Evolutionary conservation across 1,284 basidiomycete species (phyloP), one percentile per base, ranked within the genome.

Genomic region (Ustilago xerochloae): DNA sequence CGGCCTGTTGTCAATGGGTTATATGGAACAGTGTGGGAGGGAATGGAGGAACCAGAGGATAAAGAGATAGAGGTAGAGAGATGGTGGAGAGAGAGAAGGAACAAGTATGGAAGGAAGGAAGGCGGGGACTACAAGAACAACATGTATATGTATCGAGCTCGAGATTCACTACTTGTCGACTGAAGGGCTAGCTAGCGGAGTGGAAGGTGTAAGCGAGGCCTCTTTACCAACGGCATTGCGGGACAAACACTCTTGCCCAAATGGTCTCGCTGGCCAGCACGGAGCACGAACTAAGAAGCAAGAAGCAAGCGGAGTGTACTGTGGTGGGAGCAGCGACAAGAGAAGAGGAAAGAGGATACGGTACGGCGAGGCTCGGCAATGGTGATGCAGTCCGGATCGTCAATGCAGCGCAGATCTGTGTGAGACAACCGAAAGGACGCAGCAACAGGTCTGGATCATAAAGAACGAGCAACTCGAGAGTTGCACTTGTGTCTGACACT

Each of bases 361-460:
- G n/a, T n/a, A n/a, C n/a, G n/a, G n/a, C 3, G n/a, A 24, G 53
- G 35, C 64, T 67, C 64, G 64, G 64, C 36, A 43, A 39, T 35
- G 13, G 18, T 30, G 33, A 33, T 67, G 64, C 64, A 61, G 49
- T 43, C 36, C 30, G 43, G 58, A 67, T 61, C 53, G 58, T 53
- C 53, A 49, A 47, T 53, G 54, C 64, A 67, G 50, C 52, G 62
- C 62, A 63, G 62, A 63, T 57, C 48, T 57, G 62, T 45, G 29
- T 20, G 28, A 48, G 29, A 29, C 12, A n/a, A 20, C 38, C n/a
- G 7, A 51, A 30, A 50, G 26, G 20, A 36, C 45, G 54, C 53
- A 51, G 29, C 46, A 18, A 20, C 38, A 10, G 20, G 38, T 18
- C n/a, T 16, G 38, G n/a, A 18, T 20, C n/a, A 18, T 39, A 20